Conservation (phyloP, 352 stramenopile genomes). For the Phytopythium cucurbitacearum region DNA sequence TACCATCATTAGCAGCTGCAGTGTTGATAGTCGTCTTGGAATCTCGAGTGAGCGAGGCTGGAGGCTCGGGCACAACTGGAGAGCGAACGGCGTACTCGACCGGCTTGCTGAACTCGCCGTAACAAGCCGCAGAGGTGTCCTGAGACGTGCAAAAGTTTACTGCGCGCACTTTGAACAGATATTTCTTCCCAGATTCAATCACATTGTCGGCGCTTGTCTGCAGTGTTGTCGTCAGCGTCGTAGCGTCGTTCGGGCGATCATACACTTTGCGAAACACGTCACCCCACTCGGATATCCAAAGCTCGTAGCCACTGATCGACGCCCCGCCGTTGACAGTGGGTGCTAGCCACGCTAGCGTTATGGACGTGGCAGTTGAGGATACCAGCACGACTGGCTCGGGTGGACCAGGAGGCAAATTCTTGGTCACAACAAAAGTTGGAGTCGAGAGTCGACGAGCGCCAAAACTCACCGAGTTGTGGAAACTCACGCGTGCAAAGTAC, state of each 20-base stretch:
- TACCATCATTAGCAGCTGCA: conserved; percentile 36
- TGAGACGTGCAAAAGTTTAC: conserved; percentile 92
- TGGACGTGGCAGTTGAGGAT: conserved; percentile 84
- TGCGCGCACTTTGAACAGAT: conserved; percentile 92
- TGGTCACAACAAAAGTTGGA: conserved; percentile 80
- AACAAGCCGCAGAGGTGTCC: conserved; percentile 73
- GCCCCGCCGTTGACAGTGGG: conserved; percentile 91
- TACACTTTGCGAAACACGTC: conserved; percentile 87
- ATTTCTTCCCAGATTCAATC: conserved; percentile 90
- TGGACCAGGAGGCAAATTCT: conserved; percentile 84
- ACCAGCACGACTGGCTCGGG: conserved; percentile 86
- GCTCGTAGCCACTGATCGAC: conserved; percentile 92
- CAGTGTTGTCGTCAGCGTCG: conserved; percentile 67
- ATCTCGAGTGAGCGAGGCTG: conserved; percentile 55
- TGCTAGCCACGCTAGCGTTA: conserved; percentile 88
- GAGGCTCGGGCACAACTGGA: conserved; percentile 80
- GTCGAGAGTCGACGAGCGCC: conserved; percentile 62
- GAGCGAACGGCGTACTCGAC: conserved; percentile 88
- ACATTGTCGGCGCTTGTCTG: conserved; percentile 75
- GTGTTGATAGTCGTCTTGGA: conserved; percentile 70
- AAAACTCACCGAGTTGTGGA: conserved; percentile 87
- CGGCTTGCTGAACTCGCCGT: conserved; percentile 86
- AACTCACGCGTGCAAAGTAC: conserved; percentile 91
- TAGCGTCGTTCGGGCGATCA: conserved; percentile 87
- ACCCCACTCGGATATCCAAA: conserved; percentile 96